Conservation (phyloP, 768 basidiomycete species). For the Gautieria morchelliformis region DNA sequence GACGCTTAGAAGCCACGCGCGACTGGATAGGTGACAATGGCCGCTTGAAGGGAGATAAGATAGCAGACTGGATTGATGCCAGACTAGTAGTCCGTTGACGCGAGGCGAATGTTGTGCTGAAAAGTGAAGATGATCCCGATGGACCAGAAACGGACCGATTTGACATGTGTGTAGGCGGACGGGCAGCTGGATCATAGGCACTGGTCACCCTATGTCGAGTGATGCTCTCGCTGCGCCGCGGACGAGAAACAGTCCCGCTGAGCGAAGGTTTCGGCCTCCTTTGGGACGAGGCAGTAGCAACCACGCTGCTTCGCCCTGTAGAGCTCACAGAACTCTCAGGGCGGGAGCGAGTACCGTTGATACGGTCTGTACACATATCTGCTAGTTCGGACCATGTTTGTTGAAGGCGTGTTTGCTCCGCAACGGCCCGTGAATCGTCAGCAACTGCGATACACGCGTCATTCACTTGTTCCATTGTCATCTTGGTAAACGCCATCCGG, state of each 20-base stretch:
- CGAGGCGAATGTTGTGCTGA: slow-evolving; percentile 69
- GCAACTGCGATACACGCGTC: slow-evolving; percentile 31
- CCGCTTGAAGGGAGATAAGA: slow-evolving; percentile 23
- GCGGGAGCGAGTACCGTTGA: slow-evolving; percentile 52
- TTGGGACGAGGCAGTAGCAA: slow-evolving; percentile 19
- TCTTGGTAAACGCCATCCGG: slow-evolving; percentile 55
- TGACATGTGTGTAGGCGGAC: slow-evolving; percentile 36
- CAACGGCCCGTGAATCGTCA: slow-evolving; percentile 49
- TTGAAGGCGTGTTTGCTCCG: slow-evolving; percentile 55
- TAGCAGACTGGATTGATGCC: slow-evolving; percentile 32
- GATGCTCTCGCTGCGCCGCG: slow-evolving; percentile 9
- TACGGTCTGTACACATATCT: slow-evolving; percentile 68
- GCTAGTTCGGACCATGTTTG: slow-evolving; percentile 77
- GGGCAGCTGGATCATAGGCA: slow-evolving; percentile 3
- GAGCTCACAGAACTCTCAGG: slow-evolving; percentile 55
- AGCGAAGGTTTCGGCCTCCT: slow-evolving; percentile 10
- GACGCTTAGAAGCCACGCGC: slow-evolving; percentile 27
- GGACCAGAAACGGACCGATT: slow-evolving; percentile 71
- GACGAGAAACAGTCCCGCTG: background rate
- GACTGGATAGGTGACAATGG: slow-evolving; percentile 26
- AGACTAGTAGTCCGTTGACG: slow-evolving; percentile 71
- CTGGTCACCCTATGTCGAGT: slow-evolving; percentile 44
- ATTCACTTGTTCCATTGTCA: slow-evolving; percentile 38
- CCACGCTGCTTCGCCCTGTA: slow-evolving; percentile 46
- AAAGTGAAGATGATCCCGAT: slow-evolving; percentile 33